Base-by-base conservation (phyloP, 129 eudicot genomes). In the Ambrosia artemisiifolia region DNA sequence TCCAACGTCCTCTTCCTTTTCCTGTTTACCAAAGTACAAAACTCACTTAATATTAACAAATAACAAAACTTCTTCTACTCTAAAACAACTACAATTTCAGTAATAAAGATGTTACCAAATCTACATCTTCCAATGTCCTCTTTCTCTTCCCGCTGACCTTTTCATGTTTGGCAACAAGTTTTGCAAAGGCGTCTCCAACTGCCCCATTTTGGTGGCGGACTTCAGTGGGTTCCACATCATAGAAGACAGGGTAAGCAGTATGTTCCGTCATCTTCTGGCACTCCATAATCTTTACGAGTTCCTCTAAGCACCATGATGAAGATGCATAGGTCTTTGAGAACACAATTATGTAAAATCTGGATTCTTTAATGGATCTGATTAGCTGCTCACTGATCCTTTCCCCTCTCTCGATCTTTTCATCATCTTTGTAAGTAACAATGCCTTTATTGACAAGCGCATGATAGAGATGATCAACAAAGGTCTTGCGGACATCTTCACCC, bases 221-320 rank as follows among this genome's bases (percentile, higher is more conserved):
- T 43, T 43, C 48, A 12, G 65, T 60, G 43, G 65, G 65, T 6
- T 57, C 64, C 40, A 57, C 64, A 57, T 57, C 64, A 24, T 57
- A 57, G 6, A 57, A 57, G 14, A 57, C 2, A 0, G 64, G 64
- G 64, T 57, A 57, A 57, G 64, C 35, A 20, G 36, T 56, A 8
- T 56, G 36, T 28, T 60, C 65, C 4, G 10, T 13, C 40, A 0
- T 4, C 40, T 24, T 24, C 28, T 24, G 28, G 28, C 28, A 24
- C 28, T 24, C 28, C 28, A 24, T 24, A 24, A 24, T 24, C 28
- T 24, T 24, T 24, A 24, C 28, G 0, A 24, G 28, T 1, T 24
- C 28, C 28, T 24, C 28, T 24, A 24, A 24, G 28, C 28, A 24
- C 28, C 28, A 24, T 24, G 28, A 24, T 24, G 28, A 24, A 24